Conservation (phyloP, 2,329 filamentous ascomycete species). For the Penicillium psychrosexuale region DNA sequence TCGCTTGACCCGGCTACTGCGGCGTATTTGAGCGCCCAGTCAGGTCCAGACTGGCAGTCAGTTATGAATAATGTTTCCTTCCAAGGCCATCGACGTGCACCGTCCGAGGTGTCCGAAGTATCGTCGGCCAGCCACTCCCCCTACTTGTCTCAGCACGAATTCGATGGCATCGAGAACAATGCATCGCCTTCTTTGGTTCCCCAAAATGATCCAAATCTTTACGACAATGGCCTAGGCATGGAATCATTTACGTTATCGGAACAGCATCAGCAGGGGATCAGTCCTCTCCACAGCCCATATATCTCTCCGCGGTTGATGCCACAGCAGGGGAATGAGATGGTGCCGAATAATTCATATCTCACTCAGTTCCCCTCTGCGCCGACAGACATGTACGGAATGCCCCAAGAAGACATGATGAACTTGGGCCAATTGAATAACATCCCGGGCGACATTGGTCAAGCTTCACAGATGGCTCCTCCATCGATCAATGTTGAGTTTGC, state of each 20-base stretch:
- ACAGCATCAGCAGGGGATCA: constrained; percentile 51
- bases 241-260: constrained; percentile 78
- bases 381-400: constrained; percentile 52
- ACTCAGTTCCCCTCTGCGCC: constrained; percentile 49
- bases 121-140: constrained; percentile 83
- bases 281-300: constrained; percentile 70
- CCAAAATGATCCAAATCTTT: constrained; percentile 66
- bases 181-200: constrained; percentile 78
- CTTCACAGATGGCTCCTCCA: constrained; percentile 79
- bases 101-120: constrained; percentile 90
- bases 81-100: constrained; percentile 75
- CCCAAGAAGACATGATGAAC: constrained; percentile 48
- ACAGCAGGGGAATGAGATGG: constrained; percentile 67
- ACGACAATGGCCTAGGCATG: constrained; percentile 74
- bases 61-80: constrained; percentile 60
- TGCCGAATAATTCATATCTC: constrained; percentile 42
- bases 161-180: constrained; percentile 67
- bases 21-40: constrained; percentile 53
- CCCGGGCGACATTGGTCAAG: constrained; percentile 62
- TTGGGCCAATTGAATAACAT: constrained; percentile 45
- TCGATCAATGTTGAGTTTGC: constrained; percentile 94
- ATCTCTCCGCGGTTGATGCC: constrained; percentile 64
- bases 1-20: constrained; percentile 61
- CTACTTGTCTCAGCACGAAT: constrained; percentile 72
- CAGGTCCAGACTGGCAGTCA: constrained; percentile 57